Evolutionary conservation across 495 filamentous ascomycete genomes (phyloP), one percentile per base, ranked within the genome.

Genomic region (Aspergillus nanangensis): DNA sequence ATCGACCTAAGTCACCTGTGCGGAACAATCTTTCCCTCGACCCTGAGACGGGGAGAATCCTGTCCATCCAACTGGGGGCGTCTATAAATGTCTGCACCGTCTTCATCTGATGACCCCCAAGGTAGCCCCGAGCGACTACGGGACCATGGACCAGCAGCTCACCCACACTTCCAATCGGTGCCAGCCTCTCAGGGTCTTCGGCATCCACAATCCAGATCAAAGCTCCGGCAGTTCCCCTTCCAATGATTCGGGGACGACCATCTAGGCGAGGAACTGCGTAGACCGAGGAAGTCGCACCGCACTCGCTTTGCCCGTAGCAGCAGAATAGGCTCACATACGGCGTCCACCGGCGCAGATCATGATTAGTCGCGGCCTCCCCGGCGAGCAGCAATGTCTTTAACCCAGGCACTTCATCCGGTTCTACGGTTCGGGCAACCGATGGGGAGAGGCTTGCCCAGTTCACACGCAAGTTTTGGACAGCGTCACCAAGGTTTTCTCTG

Each of bases 1-100:
- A 62, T 23, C 59, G 61, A 18, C 71, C 76, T 8, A 76, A 49
- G 52, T 81, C 77, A 9, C 76, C 77, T 8, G 77, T 80, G 37
- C 13, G 17, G 31, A 8, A 14, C 40, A 39, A 2, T 10, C 7
- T 15, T 3, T 3, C 31, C 22, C 7, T 14, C 5, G 9, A 8
- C 44, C 7, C n/a, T 4, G 17, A 21, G 18, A 15, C 17, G 10
- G 11, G 25, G 33, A 13, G 20, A 13, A 17, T 11, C n/a, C 20
- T 21, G 20, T 31, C 2, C 9, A 76, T 66, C 70, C 70, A 79
- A 13, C 38, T 48, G 1, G 76, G 77, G 21, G 70, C 51, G 24
- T 58, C 48, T 29, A 81, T 63, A 45, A 77, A 80, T 2, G 58
- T 60, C 4, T 55, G 53, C 10, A 50, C 55, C 1, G 71, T 78